A percentile compares a stretch with the other conserved stretches of the same genome.
phyloP scores from a whole-genome alignment of 2,329 filamentous ascomycete genomes.

The Teratosphaeria nubilosa region DNA sequence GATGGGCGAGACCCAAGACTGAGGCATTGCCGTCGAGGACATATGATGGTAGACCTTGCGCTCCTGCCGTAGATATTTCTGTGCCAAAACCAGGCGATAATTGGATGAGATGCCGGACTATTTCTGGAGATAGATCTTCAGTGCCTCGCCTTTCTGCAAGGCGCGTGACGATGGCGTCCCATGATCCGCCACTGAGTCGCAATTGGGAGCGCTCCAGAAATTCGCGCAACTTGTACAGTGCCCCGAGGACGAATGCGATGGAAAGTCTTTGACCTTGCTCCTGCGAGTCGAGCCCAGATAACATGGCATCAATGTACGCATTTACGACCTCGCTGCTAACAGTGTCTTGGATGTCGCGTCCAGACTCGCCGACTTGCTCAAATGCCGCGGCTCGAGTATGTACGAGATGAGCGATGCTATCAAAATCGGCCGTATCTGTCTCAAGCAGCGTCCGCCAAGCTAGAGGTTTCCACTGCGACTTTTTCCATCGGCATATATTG shows the following conservation, averaged over 20 bases:
- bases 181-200: constrained; percentile 31
- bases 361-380: constrained; percentile 7
- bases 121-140: background rate
- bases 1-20: constrained; percentile 33
- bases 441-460: constrained; percentile 31
- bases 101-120: constrained; percentile 25
- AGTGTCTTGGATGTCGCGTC: constrained; percentile 30
- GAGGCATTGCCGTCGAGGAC: constrained; percentile 36
- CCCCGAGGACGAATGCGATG: background rate
- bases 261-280: background rate
- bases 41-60: constrained; percentile 27
- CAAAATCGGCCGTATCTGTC: constrained; percentile 18
- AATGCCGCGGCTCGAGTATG: constrained; percentile 14
- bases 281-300: constrained; percentile 23
- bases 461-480: constrained; percentile 21
- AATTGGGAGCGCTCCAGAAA: constrained; percentile 29
- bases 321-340: constrained; percentile 50
- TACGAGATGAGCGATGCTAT: constrained; percentile 20
- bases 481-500: constrained; percentile 13
- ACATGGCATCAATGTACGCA: constrained; percentile 44
- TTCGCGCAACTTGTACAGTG: constrained; percentile 17
- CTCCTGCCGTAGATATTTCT: constrained; percentile 29
- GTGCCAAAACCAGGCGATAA: constrained; percentile 32
- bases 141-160: constrained; percentile 36
- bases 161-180: constrained; percentile 40